Evolutionary conservation across 352 stramenopile genomes (phyloP), one percentile per base, ranked within the genome.

Genomic region (Phytopythium litorale): DNA sequence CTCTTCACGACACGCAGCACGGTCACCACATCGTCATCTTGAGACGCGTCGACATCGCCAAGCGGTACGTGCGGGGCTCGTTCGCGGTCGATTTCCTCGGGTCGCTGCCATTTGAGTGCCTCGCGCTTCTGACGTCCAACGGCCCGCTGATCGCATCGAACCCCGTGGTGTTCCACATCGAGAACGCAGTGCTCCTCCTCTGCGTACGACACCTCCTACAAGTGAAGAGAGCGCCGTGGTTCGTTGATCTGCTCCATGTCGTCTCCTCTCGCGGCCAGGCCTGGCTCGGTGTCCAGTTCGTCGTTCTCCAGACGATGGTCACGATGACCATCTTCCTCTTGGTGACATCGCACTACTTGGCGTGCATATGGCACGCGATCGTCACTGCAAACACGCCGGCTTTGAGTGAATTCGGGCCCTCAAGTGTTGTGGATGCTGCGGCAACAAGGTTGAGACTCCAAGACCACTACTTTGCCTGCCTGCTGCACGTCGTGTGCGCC

Each of bases 331-430:
- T 52, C 3, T 28, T 21, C 13, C 21, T 60, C 11, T 12, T 52
- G 1, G 12, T 60, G 23, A 18, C 15, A 7, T 12, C 40, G 11
- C 55, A 60, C 55, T 60, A 60, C 23, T 51, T 60, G 16, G 30
- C 55, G 13, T 60, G 55, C 18, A 19, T 52, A 13, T 53, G 55
- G 55, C 28, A 60, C 40, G 28, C 25, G 3, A 49, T 60, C 38
- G 1, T 37, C 7, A 32, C 13, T 6, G 11, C 40, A 32, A 15
- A 53, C 28, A 9, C 25, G 4, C 3, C 15, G 0, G 18, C 8
- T 0, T 4, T 33, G 28, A 15, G 28, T 3, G 21, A 25, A 1
- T 7, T 11, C 2, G 54, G 4, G 7, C 18, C 7, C 23, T 19
- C 23, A 25, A 18, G 8, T n/a, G 18, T 60, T 16, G n/a, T 16